Evolutionary conservation across 306 rosid species (phyloP), one percentile per base, ranked within the genome.

Genomic region (Sphenostylis stenocarpa): DNA sequence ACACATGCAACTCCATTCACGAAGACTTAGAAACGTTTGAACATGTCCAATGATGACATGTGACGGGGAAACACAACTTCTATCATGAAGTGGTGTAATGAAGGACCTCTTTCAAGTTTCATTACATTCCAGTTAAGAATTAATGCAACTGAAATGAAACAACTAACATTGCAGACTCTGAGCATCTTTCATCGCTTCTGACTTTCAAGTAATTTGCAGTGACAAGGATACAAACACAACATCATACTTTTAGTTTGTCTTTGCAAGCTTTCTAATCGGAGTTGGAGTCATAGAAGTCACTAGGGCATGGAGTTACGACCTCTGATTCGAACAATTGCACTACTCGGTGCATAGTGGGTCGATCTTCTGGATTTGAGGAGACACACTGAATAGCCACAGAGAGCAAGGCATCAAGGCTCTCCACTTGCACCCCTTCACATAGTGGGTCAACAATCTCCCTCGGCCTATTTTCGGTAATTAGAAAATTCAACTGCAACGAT

Each of bases 271-370:
- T 78, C 85, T 77, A 96, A 12, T 95, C 99, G 11, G 97, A 90
- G 84, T 62, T 88, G 64, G 98, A 87, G 80, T 91, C 99, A 23
- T 88, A 96, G 79, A 91, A 96, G 79, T 96, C 98, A 69, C 99
- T 92, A 57, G 96, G 98, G 91, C 98, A 96, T 7, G 97, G 99
- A 63, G 99, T 91, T 91, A 89, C 86, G 75, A 96, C 92, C 85
- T 96, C 99, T 26, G 99, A 86, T 85, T 96, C 99, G 69, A 96
- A 92, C 70, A 92, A 65, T 88, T 96, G 97, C 77, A 92, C 93
- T 58, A 96, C 97, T 78, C 99, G 86, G 72, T 96, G 99, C 99
- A 96, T 96, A 5, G 96, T 91, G 52, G 97, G 99, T 44, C 98
- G 92, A 72, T 92, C 99, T 67, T 92, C 98, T 23, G 99, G 90